Evolutionary conservation across 129 eudicot genomes (phyloP).

Genomic region (Solidago caesia): DNA sequence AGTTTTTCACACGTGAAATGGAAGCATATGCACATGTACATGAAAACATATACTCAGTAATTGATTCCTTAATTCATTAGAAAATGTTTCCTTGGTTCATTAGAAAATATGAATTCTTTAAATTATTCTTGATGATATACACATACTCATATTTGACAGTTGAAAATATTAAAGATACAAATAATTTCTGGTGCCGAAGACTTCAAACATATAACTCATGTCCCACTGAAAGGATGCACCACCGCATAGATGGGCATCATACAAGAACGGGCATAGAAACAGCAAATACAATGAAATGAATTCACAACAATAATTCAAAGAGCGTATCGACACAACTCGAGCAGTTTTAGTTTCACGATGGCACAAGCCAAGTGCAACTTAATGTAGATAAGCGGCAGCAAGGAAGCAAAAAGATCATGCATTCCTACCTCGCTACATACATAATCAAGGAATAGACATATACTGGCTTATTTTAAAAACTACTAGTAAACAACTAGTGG

Average conservation of each 20-base stretch:
- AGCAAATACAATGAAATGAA: not conserved
- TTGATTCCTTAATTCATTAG: too few species aligned
- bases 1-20: too few species aligned
- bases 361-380: constrained; percentile 24
- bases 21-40: too few species aligned
- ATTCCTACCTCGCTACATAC: constrained; percentile 17
- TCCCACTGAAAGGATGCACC: not conserved
- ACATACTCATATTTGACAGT: too few species aligned
- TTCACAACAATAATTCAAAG: not conserved
- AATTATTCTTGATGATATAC: too few species aligned
- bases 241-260: not conserved
- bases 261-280: not conserved
- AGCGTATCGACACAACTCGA: not conserved
- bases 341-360: not conserved
- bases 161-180: too few species aligned
- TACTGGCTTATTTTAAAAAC: constrained; percentile 5
- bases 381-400: constrained; percentile 13
- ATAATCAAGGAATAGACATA: not conserved
- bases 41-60: too few species aligned
- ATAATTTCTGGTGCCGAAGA: too few species aligned
- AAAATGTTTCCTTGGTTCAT: too few species aligned
- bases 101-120: too few species aligned
- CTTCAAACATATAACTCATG: too few species aligned
- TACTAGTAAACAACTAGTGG: constrained; percentile 5
- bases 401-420: constrained; percentile 33